A percentile compares a stretch with the other conserved stretches of the same genome.
phyloP scores from a whole-genome alignment of 2,329 filamentous ascomycete genomes.

The Gaeumannomyces sp. region DNA sequence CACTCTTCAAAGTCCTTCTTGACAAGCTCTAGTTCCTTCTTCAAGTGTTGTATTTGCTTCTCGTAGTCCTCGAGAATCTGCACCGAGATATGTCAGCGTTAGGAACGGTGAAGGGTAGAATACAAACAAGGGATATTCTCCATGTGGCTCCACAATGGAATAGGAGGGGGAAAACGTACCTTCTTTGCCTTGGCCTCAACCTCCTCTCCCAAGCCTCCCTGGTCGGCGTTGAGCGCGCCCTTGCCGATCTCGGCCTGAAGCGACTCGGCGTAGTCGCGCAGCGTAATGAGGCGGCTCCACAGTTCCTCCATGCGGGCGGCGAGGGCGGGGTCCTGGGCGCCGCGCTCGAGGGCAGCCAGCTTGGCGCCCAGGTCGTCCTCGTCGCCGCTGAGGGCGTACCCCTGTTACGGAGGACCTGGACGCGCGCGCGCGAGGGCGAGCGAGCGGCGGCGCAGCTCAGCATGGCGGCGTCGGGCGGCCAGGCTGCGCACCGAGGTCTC shows the following conservation, averaged over 20 bases:
- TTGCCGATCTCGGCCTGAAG: slow-evolving; percentile 70
- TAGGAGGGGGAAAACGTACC: slow-evolving; percentile 37
- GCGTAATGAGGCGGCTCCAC: slow-evolving; percentile 72
- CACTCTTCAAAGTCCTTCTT: slow-evolving; percentile 51
- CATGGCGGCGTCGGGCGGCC: slow-evolving; percentile 66
- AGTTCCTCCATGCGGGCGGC: slow-evolving; percentile 75
- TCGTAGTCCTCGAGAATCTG: slow-evolving; percentile 78
- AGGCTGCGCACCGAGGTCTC: slow-evolving; percentile 67
- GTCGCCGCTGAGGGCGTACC: slow-evolving; percentile 71
- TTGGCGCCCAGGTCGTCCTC: slow-evolving; percentile 74
- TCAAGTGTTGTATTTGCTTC: slow-evolving; percentile 70
- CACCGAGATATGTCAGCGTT: neutral
- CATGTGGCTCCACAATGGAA: neutral
- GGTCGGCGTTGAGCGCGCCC: slow-evolving; percentile 38
- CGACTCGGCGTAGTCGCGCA: slow-evolving; percentile 66
- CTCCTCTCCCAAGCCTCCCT: slow-evolving; percentile 55
- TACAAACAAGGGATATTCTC: neutral
- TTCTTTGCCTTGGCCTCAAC: slow-evolving; percentile 68
- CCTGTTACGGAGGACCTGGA: slow-evolving; percentile 73
- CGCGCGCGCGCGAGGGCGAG: slow-evolving; percentile 69
- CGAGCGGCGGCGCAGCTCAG: slow-evolving; percentile 65
- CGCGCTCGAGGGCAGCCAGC: slow-evolving; percentile 61
- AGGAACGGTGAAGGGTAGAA: slow-evolving; percentile 19
- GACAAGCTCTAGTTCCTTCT: slow-evolving; percentile 62
- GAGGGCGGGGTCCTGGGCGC: slow-evolving; percentile 67